Evolutionary conservation across 2,329 filamentous ascomycete species (phyloP).

Genomic region (Macroventuria anomochaeta): DNA sequence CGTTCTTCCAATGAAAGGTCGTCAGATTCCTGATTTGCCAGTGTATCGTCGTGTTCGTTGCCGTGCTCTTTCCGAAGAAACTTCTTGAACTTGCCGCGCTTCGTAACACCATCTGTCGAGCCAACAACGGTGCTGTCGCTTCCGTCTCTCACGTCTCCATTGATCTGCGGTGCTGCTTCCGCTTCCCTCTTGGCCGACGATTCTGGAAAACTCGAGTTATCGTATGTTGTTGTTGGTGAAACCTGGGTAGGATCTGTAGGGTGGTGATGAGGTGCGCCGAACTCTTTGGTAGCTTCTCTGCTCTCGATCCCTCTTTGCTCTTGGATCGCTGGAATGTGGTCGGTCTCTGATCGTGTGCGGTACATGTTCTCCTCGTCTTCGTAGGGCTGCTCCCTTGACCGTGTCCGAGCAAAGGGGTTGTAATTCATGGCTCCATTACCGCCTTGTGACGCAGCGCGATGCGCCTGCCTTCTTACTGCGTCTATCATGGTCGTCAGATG

Average conservation of each 20-base stretch:
- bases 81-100: conserved; percentile 42
- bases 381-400: conserved; percentile 29
- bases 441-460: conserved; percentile 42
- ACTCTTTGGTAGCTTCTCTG: conserved; percentile 38
- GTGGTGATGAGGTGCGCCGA: conserved; percentile 36
- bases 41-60: conserved; percentile 22
- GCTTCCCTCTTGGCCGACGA: conserved; percentile 18
- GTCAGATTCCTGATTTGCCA: conserved; percentile 30
- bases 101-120: conserved; percentile 24
- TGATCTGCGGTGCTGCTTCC: conserved; percentile 13
- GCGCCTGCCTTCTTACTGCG: conserved; percentile 45
- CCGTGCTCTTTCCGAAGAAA: conserved; percentile 38
- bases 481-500: conserved; percentile 34
- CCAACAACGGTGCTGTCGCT: conserved; percentile 33
- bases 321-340: conserved; percentile 31
- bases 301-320: conserved; percentile 35
- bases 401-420: conserved; percentile 44
- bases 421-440: conserved; percentile 36
- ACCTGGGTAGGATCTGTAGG: conserved; percentile 35
- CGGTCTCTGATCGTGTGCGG: conserved; percentile 35
- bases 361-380: conserved; percentile 40
- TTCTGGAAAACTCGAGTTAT: conserved; percentile 16
- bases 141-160: conserved; percentile 27
- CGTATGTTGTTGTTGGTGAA: conserved; percentile 28
- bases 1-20: conserved; percentile 40